phyloP scores from a whole-genome alignment of 352 stramenopile species.

The Pythium myriotylum region DNA sequence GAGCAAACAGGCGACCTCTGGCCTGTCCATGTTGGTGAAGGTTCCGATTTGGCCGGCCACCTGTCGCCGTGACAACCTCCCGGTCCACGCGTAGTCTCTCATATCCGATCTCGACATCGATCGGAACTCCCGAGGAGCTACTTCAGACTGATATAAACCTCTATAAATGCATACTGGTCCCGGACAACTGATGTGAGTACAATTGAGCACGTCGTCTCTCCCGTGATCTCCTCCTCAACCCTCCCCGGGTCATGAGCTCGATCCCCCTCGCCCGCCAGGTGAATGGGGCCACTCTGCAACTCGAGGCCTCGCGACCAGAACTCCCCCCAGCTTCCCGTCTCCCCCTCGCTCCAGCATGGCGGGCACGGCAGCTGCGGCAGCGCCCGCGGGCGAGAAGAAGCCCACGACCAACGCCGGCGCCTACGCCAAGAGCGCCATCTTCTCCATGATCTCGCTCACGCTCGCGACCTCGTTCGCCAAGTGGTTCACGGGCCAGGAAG shows the following conservation, averaged over 20 bases:
- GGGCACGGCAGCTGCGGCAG: slow-evolving; percentile 28
- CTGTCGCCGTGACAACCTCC: slow-evolving; percentile 15
- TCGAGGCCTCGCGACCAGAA: slow-evolving; percentile 21
- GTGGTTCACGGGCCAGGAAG: slow-evolving; percentile 66
- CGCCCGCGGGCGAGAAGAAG: slow-evolving; percentile 30
- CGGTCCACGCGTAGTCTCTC: slow-evolving; percentile 1
- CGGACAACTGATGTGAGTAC: neutral
- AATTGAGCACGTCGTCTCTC: slow-evolving; percentile 6
- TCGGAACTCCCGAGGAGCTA: slow-evolving; percentile 12
- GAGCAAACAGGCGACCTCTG: neutral
- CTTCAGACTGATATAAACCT: slow-evolving; percentile 7
- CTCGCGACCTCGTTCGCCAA: slow-evolving; percentile 54
- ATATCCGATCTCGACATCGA: slow-evolving; percentile 1
- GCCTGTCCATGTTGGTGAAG: slow-evolving; percentile 8
- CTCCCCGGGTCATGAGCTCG: slow-evolving; percentile 14
- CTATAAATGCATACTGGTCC: slow-evolving; percentile 8
- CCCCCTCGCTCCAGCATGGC: slow-evolving; percentile 27
- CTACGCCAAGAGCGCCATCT: slow-evolving; percentile 76
- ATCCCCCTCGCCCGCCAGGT: neutral
- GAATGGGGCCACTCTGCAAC: slow-evolving; percentile 21
- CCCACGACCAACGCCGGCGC: slow-evolving; percentile 49
- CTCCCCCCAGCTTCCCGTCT: neutral
- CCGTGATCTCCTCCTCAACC: slow-evolving; percentile 17
- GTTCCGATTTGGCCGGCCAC: neutral
- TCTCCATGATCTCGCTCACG: slow-evolving; percentile 76